These are phyloP conservation scores for Phialophora tarda DNA, from an alignment of 2,329 filamentous ascomycete species.

Conservation along the genomic window DNA sequence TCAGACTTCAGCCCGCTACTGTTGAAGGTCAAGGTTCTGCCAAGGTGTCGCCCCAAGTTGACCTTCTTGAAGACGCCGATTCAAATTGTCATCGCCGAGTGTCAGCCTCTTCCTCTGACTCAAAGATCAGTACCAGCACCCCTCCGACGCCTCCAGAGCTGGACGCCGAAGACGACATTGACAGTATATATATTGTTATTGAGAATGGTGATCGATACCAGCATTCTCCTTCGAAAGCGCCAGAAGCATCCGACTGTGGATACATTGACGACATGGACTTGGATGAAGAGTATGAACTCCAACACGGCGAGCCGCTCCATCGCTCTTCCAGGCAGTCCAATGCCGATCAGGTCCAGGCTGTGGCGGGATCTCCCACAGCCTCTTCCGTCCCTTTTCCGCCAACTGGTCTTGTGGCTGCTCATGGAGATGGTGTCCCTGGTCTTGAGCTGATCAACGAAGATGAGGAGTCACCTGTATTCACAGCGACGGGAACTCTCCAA, in stretches of 20 bases:
- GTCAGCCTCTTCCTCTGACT: slow-evolving; percentile 4
- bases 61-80: background rate
- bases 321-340: background rate
- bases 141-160: slow-evolving; percentile 1
- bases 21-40: background rate
- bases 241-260: background rate
- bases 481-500: background rate
- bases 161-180: background rate
- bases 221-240: background rate
- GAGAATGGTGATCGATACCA: background rate
- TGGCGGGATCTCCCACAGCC: background rate
- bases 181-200: background rate
- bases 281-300: background rate
- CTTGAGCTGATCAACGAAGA: background rate
- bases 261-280: background rate
- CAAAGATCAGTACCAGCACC: background rate
- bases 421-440: background rate
- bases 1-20: background rate
- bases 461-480: background rate
- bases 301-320: background rate
- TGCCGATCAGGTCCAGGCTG: background rate
- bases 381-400: background rate
- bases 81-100: background rate
- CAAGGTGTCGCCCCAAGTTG: background rate
- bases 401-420: background rate